Conservation (phyloP, 1,139 yeast species). For the Protomyces inundatus region DNA sequence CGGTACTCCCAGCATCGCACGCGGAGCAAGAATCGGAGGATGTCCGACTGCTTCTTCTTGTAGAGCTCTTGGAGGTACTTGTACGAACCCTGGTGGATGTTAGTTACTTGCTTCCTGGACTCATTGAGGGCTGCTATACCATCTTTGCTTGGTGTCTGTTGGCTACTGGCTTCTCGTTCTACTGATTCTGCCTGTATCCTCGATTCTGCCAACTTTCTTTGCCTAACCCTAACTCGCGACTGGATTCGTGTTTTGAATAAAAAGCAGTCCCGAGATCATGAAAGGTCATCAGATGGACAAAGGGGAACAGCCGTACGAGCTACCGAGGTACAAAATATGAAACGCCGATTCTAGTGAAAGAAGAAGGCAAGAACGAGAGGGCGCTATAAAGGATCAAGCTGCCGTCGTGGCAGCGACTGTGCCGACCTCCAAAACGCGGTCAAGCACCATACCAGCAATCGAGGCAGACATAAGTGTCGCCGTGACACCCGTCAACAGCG, state of each 20-base stretch:
- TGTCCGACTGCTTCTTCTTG: slow-evolving; percentile 99
- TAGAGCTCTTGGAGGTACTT: slow-evolving; percentile 93
- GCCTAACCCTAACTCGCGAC: neutral
- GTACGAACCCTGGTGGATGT: slow-evolving; percentile 81
- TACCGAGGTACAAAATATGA: too few species aligned
- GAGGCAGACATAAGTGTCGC: slow-evolving; percentile 59
- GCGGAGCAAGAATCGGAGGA: slow-evolving; percentile 66
- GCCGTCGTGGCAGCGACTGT: neutral
- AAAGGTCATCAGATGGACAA: neutral
- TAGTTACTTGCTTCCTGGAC: neutral
- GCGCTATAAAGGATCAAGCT: too few species aligned
- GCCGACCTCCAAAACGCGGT: slow-evolving; percentile 2
- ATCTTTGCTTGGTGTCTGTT: neutral
- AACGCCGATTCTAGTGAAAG: too few species aligned
- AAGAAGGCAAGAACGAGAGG: too few species aligned
- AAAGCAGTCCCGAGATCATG: neutral
- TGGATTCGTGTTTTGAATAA: neutral
- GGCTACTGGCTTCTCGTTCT: neutral
- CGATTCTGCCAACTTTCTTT: neutral
- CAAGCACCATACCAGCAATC: slow-evolving; percentile 63
- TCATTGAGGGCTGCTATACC: neutral
- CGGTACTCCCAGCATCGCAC: slow-evolving; percentile 99
- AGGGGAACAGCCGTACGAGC: too few species aligned
- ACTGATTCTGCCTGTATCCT: neutral
- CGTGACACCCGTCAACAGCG: slow-evolving; percentile 53